Percentiles rank a stretch among this genome's conserved stretches.
phyloP scores from a whole-genome alignment of 202 grass and related monocot species.

The Cymbopogon flexuosus region DNA sequence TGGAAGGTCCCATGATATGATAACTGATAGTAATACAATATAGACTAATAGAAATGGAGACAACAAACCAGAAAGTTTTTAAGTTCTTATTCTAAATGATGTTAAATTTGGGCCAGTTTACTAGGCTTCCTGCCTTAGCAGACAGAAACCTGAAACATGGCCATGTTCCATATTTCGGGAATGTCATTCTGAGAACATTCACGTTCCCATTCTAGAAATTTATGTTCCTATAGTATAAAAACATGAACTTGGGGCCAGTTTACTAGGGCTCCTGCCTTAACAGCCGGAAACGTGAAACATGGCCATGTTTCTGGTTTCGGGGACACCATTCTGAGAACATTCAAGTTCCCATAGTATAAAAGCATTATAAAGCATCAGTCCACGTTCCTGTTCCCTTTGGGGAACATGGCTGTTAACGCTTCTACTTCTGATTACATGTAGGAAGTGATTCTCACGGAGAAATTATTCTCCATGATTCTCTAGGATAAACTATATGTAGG shows the following conservation, averaged over 20 bases:
- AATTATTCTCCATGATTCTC: background rate
- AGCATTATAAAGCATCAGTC: background rate
- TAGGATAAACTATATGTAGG: background rate
- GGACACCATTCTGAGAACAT: too few relatives aligned
- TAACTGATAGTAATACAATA: background rate
- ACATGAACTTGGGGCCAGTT: background rate
- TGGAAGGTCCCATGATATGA: background rate
- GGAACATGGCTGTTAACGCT: background rate
- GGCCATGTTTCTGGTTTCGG: too few relatives aligned
- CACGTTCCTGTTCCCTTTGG: background rate
- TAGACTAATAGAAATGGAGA: background rate
- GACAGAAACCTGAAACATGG: too few relatives aligned
- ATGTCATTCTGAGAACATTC: too few relatives aligned
- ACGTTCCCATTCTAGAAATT: too few relatives aligned
- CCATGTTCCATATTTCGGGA: too few relatives aligned
- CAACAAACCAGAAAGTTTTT: background rate
- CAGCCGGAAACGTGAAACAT: too few relatives aligned
- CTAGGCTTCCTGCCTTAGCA: background rate
- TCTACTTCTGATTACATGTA: background rate
- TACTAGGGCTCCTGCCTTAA: background rate
- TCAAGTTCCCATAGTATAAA: too few relatives aligned
- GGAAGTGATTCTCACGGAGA: background rate
- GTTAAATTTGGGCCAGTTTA: background rate
- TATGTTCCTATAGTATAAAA: too few relatives aligned
- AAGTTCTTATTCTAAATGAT: background rate